Evolutionary conservation across 2,329 filamentous ascomycete genomes (phyloP).

Genomic region (Coleophoma eucalyptorum): DNA sequence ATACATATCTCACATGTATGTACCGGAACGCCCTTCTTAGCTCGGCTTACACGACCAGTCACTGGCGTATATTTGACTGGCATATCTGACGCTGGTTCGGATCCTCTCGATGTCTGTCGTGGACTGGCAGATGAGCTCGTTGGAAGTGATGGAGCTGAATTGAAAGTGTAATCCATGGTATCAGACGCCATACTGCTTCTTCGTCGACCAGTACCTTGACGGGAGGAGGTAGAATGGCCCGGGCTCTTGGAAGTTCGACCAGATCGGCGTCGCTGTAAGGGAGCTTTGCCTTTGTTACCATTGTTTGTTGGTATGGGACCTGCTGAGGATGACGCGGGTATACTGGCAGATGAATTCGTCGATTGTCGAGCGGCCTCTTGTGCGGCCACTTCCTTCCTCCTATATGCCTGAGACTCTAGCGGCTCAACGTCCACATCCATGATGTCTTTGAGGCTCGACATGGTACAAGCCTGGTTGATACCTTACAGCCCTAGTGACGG

Average conservation of each 20-base stretch:
- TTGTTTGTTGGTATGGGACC: slow-evolving; percentile 9
- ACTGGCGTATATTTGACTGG: slow-evolving; percentile 30
- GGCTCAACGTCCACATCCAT: slow-evolving; percentile 32
- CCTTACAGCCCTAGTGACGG: slow-evolving; percentile 25
- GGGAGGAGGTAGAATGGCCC: slow-evolving; percentile 11
- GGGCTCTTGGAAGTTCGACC: slow-evolving; percentile 19
- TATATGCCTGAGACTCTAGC: slow-evolving; percentile 28
- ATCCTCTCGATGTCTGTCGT: slow-evolving; percentile 18
- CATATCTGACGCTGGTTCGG: slow-evolving; percentile 18
- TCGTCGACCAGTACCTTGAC: slow-evolving; percentile 13
- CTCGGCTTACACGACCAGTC: slow-evolving; percentile 28
- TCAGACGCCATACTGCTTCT: slow-evolving; percentile 20
- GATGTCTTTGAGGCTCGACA: slow-evolving; percentile 31
- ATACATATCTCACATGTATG: slow-evolving; percentile 27
- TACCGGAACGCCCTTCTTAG: slow-evolving; percentile 30
- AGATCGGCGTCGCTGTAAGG: slow-evolving; percentile 22
- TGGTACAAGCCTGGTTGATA: slow-evolving; percentile 22
- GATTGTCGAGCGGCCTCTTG: slow-evolving; percentile 19
- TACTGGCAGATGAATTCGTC: slow-evolving; percentile 10
- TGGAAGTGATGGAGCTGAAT: slow-evolving; percentile 9
- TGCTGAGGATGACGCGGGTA: slow-evolving; percentile 12
- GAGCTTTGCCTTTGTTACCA: slow-evolving; percentile 16
- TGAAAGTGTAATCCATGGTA: slow-evolving; percentile 18
- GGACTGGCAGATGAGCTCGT: slow-evolving; percentile 19
- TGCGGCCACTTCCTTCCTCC: slow-evolving; percentile 24